phyloP scores from a whole-genome alignment of 805 yeast genomes.

The Pichia nakasei region DNA sequence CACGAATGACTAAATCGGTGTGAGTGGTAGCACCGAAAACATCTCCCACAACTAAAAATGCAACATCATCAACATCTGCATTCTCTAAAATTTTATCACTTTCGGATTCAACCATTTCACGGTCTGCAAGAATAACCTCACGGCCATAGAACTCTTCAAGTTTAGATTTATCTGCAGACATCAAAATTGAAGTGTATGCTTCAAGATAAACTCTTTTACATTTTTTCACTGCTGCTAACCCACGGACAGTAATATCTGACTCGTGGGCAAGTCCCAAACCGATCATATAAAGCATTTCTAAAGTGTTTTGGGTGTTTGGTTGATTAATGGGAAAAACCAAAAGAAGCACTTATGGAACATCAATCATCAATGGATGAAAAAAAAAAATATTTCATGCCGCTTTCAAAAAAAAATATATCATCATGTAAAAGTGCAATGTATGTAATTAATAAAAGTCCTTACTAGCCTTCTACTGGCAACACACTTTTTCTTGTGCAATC shows the following conservation, averaged over 20 bases:
- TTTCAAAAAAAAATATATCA: no score
- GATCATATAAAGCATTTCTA: conserved; percentile 80
- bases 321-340: no score
- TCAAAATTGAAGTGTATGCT: conserved; percentile 89
- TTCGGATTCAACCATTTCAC: conserved; percentile 89
- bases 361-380: no score
- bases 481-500: no score
- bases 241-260: conserved; percentile 89
- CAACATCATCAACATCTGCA: conserved; percentile 77
- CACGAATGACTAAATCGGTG: conserved; percentile 86
- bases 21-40: conserved; percentile 98
- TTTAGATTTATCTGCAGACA: conserved; percentile 77
- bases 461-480: no score
- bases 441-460: no score
- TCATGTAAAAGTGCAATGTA: no score
- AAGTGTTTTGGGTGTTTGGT: not conserved
- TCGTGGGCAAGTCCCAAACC: conserved; percentile 90
- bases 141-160: conserved; percentile 82
- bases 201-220: conserved; percentile 91
- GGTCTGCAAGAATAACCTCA: conserved; percentile 79
- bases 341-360: no score
- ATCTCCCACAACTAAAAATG: conserved; percentile 94
- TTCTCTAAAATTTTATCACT: conserved; percentile 72
- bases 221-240: conserved; percentile 71
- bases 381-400: no score